A percentile compares a stretch with the other conserved stretches of the same genome.
These are phyloP conservation scores for Acanthamoeba lenticulata DNA, from an alignment of 208 protist species.

Conservation along the genomic window DNA sequence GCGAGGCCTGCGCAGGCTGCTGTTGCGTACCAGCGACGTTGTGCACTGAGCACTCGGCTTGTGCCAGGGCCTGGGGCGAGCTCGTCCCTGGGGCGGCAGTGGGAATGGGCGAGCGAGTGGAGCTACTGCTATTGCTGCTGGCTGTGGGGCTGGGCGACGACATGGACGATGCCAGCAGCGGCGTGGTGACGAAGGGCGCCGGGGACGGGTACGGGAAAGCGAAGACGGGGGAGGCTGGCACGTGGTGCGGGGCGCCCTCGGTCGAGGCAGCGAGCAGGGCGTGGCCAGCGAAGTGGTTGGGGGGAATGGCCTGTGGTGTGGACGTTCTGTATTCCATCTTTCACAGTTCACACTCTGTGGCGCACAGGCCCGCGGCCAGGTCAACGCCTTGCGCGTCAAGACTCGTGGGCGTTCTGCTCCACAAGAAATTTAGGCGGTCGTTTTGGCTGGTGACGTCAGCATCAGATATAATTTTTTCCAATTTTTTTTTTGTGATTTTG, in stretches of 20 bases:
- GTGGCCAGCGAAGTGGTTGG: too few relatives aligned
- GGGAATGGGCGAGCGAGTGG: not conserved
- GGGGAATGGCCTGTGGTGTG: too few relatives aligned
- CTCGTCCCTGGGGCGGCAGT: not conserved
- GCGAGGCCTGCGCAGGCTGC: not conserved
- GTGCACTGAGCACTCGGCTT: not conserved
- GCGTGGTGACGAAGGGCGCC: not conserved
- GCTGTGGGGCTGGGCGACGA: not conserved
- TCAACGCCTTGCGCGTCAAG: too few relatives aligned
- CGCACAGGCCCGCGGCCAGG: too few relatives aligned
- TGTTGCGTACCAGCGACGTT: not conserved
- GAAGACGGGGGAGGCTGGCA: not conserved
- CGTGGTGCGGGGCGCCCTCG: not conserved
- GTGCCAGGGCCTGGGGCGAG: not conserved
- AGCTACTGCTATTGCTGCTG: too few relatives aligned
- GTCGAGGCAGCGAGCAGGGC: not conserved
- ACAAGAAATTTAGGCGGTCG: too few relatives aligned
- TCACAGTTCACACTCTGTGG: too few relatives aligned
- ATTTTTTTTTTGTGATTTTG: too few relatives aligned
- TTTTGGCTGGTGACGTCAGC: too few relatives aligned
- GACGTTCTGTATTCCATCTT: too few relatives aligned
- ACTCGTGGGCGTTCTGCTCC: too few relatives aligned
- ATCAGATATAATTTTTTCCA: too few relatives aligned
- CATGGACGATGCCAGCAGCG: not conserved
- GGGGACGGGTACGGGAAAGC: not conserved